A percentile compares a stretch with the other conserved stretches of the same genome.
Evolutionary conservation across 73 alveolate genomes (phyloP).

Genomic region (Symbiodinium pilosum): DNA sequence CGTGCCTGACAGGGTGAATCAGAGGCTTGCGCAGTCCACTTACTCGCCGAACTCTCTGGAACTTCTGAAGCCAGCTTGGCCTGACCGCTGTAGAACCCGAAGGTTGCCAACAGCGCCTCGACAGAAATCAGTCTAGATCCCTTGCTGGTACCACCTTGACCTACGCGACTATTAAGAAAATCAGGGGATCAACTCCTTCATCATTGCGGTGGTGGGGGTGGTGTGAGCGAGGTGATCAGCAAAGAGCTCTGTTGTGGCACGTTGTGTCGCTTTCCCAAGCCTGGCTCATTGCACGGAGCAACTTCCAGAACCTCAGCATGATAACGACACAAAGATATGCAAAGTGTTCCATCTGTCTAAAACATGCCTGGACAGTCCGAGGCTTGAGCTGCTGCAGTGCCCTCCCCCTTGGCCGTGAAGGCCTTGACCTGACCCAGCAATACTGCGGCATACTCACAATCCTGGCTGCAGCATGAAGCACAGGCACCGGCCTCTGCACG

Average conservation of each 20-base stretch:
- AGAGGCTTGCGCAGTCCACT: no score
- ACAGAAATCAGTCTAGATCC: no score
- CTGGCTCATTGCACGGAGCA: constrained; percentile 94
- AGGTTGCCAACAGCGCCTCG: constrained; percentile 69
- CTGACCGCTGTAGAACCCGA: constrained; percentile 68
- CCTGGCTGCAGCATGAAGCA: neutral
- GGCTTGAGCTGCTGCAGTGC: constrained; percentile 25
- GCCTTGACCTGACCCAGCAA: constrained; percentile 56
- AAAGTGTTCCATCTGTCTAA: no score
- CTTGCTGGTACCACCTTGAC: no score
- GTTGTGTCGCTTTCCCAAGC: neutral
- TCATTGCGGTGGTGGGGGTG: no score
- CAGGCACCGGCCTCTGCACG: constrained; percentile 28
- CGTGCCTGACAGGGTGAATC: no score
- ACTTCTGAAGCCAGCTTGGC: neutral
- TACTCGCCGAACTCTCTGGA: no score
- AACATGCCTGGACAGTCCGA: neutral
- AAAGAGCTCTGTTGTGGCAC: no score
- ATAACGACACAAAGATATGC: no score
- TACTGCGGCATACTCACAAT: neutral
- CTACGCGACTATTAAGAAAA: no score
- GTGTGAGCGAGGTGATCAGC: no score
- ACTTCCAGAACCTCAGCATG: constrained; percentile 32
- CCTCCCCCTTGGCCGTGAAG: constrained; percentile 94
- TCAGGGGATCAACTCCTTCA: no score